A percentile compares a stretch with the other conserved stretches of the same genome.
Evolutionary conservation across 2,329 filamentous ascomycete genomes (phyloP).

Genomic region (Kalmusia sp.): DNA sequence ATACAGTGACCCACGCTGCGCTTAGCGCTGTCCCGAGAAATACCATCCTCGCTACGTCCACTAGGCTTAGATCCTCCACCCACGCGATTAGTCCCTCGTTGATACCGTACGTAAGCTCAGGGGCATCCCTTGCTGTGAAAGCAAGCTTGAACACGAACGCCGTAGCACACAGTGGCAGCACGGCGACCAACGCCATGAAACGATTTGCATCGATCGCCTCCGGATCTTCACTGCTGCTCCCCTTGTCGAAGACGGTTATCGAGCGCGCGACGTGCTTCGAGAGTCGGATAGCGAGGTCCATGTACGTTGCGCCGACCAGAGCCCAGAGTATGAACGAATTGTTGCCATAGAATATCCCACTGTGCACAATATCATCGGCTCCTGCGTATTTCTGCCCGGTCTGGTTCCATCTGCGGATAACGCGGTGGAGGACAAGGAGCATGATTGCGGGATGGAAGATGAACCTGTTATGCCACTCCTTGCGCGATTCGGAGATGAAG

Average conservation of each 20-base stretch:
- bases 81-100: slow-evolving; percentile 53
- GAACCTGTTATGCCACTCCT: slow-evolving; percentile 32
- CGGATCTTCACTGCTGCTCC: slow-evolving; percentile 22
- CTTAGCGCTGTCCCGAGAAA: slow-evolving; percentile 47
- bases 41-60: slow-evolving; percentile 40
- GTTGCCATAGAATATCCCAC: slow-evolving; percentile 59
- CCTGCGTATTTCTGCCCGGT: slow-evolving; percentile 96
- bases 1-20: slow-evolving; percentile 35
- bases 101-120: slow-evolving; percentile 68
- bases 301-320: slow-evolving; percentile 73
- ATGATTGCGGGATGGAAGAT: slow-evolving; percentile 48
- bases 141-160: slow-evolving; percentile 87
- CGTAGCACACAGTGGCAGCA: slow-evolving; percentile 55
- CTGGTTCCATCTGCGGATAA: slow-evolving; percentile 88
- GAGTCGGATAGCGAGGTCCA: slow-evolving; percentile 61
- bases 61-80: slow-evolving; percentile 48
- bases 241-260: slow-evolving; percentile 29
- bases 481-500: slow-evolving; percentile 47
- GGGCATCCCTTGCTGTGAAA: slow-evolving; percentile 86
- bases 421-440: slow-evolving; percentile 68
- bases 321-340: slow-evolving; percentile 70
- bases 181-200: slow-evolving; percentile 37
- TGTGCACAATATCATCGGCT: slow-evolving; percentile 83
- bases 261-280: slow-evolving; percentile 40
- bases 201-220: slow-evolving; percentile 35